These are phyloP conservation scores for Macrophomina phaseolina DNA, from an alignment of 2,329 filamentous ascomycete genomes.

Conservation along the genomic window DNA sequence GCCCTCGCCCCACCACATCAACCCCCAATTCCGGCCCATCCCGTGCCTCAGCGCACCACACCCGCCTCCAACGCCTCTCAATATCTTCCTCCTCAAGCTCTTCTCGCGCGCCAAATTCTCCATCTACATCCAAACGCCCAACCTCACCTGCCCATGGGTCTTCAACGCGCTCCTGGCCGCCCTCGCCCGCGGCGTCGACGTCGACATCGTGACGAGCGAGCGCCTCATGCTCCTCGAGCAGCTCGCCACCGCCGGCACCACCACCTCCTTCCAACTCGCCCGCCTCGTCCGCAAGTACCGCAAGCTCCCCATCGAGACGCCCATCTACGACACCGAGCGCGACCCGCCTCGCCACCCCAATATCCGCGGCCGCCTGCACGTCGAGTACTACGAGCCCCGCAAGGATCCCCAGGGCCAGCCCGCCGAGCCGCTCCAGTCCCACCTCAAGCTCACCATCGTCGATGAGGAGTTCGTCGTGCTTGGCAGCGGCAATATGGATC, in stretches of 20 bases:
- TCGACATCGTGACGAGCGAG: constrained; percentile 70
- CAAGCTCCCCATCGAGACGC: constrained; percentile 33
- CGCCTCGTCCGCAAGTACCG: constrained; percentile 64
- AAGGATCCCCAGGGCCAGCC: constrained; percentile 57
- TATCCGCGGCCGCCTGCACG: constrained; percentile 56
- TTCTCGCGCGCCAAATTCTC: constrained; percentile 62
- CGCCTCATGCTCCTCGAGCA: constrained; percentile 81
- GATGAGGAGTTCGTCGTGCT: constrained; percentile 71
- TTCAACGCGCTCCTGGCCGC: constrained; percentile 66
- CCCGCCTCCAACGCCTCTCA: constrained; percentile 70
- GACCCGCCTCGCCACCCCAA: constrained; percentile 48
- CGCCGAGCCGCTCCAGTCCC: constrained; percentile 62
- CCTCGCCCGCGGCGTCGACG: constrained; percentile 68
- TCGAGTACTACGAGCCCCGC: constrained; percentile 62
- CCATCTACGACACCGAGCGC: constrained; percentile 46
- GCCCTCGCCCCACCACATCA: constrained; percentile 74
- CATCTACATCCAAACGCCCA: constrained; percentile 78
- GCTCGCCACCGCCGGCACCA: constrained; percentile 77
- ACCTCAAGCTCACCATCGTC: constrained; percentile 78
- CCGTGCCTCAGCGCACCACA: constrained; percentile 56
- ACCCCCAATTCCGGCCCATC: constrained; percentile 67
- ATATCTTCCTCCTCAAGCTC: constrained; percentile 66
- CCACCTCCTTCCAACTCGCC: constrained; percentile 68
- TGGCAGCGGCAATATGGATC: constrained; percentile 83
- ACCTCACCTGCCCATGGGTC: constrained; percentile 72